Evolutionary conservation across 1,284 basidiomycete species (phyloP), one percentile per base, ranked within the genome.

Genomic region (Somion occarium): DNA sequence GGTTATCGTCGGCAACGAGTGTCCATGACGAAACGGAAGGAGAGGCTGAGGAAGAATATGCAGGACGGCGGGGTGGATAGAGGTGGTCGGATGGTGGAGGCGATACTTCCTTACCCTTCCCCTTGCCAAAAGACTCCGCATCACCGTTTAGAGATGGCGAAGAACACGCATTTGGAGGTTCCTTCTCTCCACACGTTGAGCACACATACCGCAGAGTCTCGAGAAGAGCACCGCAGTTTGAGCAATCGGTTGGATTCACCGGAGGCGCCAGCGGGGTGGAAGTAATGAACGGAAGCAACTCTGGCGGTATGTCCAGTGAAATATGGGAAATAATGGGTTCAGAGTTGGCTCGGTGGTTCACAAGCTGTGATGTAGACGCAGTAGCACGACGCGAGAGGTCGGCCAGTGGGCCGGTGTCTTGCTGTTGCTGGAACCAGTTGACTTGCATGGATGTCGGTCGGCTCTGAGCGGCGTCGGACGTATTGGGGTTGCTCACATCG

Each of bases 181-280:
- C 68, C 69, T 82, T 87, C 68, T 90, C 88, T 12, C 92, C 91
- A 60, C 92, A 95, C 20, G 83, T 86, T 5, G 83, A 79, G 62
- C 92, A 96, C 13, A 93, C 85, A 63, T 95, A 95, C 46, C 90
- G 84, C 67, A 94, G 83, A 19, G 82, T 76, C 52, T 92, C 85
- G 7, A 96, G 72, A 3, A 83, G 62, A 0, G 77, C 65, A 13
- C 87, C 87, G 60, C 92, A 96, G 25, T 82, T 79, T 0, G 91
- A 92, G 66, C 92, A 95, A 54, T 83, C 80, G 0, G 89, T 90
- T 3, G 91, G 80, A 27, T 81, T 74, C 15, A 80, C 77, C 1
- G 81, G 79, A 2, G 88, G 82, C 13, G 82, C 80, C 0, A 71
- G 68, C 23, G 67, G 75, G 22, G 65, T 59, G 11, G 71, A 67